These are phyloP conservation scores for Eruca vesicaria DNA, from an alignment of 441 rosid species.

Conservation along the genomic window DNA sequence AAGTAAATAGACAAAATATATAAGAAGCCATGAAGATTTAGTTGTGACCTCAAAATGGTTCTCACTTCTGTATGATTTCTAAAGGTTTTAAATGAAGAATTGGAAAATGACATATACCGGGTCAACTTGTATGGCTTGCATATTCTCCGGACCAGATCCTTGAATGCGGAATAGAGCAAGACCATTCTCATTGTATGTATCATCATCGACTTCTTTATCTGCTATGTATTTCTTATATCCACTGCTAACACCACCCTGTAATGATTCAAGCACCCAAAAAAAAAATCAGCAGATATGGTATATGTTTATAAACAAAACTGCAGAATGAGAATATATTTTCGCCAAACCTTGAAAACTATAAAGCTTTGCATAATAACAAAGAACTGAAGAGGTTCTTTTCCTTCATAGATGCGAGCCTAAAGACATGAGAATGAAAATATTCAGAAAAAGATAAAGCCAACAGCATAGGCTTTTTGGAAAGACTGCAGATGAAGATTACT, in stretches of 20 bases:
- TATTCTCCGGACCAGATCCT: slow-evolving; percentile 66
- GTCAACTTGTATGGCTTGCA: slow-evolving; percentile 95
- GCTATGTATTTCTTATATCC: slow-evolving; percentile 58
- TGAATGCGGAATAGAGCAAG: slow-evolving; percentile 80
- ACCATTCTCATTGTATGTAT: slow-evolving; percentile 57
- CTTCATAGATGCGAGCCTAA: slow-evolving; percentile 77
- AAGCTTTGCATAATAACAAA: slow-evolving; percentile 66
- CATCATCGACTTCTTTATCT: slow-evolving; percentile 55
- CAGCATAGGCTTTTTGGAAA: background rate
- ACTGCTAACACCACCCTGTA: slow-evolving; percentile 73
- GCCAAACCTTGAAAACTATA: slow-evolving; percentile 67
- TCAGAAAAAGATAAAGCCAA: background rate
- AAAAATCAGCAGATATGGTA: background rate
- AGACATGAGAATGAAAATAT: too few species aligned
- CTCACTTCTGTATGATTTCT: slow-evolving; percentile 17
- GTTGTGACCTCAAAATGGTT: background rate
- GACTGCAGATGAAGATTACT: too few species aligned
- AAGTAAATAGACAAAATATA: slow-evolving; percentile 18
- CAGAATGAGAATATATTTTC: background rate
- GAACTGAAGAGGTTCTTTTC: slow-evolving; percentile 74
- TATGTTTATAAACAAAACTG: background rate
- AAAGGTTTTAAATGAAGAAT: background rate
- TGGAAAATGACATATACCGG: slow-evolving; percentile 38
- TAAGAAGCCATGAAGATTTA: background rate
- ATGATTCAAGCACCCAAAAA: background rate